These are phyloP conservation scores for Apiospora koreana DNA, from an alignment of 2,329 filamentous ascomycete genomes.

Conservation along the genomic window DNA sequence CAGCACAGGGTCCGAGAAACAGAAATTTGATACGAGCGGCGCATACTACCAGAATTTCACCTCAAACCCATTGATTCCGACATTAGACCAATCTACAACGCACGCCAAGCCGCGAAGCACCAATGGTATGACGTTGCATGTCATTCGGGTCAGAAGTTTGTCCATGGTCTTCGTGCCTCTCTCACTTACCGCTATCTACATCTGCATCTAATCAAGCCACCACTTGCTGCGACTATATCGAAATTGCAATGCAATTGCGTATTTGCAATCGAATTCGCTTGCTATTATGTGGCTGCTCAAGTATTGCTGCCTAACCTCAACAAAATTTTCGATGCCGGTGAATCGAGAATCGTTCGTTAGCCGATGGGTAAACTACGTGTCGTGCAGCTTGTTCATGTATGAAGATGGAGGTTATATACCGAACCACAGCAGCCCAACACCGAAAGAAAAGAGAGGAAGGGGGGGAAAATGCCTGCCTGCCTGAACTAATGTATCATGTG, in stretches of 20 bases:
- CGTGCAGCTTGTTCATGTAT: slow-evolving; percentile 6
- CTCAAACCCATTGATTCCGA: background rate
- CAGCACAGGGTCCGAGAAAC: background rate
- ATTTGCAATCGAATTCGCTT: background rate
- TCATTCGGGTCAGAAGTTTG: background rate
- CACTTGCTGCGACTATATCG: background rate
- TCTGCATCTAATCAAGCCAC: background rate
- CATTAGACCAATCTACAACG: background rate
- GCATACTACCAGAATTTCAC: background rate
- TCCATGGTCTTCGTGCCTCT: background rate
- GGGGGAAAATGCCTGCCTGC: background rate
- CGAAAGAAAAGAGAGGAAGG: no score
- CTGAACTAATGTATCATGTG: slow-evolving; percentile 1
- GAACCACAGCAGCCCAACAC: background rate
- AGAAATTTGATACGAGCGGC: background rate
- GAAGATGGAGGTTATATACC: background rate
- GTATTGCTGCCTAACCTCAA: slow-evolving; percentile 4
- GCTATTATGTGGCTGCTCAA: background rate
- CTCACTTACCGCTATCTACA: background rate
- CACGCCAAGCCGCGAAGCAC: background rate
- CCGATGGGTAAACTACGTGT: slow-evolving; percentile 1
- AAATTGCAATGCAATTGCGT: background rate
- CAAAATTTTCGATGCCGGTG: background rate
- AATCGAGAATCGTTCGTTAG: slow-evolving; percentile 4
- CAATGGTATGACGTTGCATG: background rate